A percentile compares a stretch with the other conserved stretches of the same genome.
Evolutionary conservation across 805 yeast species (phyloP).

Genomic region (Torulaspora indica): DNA sequence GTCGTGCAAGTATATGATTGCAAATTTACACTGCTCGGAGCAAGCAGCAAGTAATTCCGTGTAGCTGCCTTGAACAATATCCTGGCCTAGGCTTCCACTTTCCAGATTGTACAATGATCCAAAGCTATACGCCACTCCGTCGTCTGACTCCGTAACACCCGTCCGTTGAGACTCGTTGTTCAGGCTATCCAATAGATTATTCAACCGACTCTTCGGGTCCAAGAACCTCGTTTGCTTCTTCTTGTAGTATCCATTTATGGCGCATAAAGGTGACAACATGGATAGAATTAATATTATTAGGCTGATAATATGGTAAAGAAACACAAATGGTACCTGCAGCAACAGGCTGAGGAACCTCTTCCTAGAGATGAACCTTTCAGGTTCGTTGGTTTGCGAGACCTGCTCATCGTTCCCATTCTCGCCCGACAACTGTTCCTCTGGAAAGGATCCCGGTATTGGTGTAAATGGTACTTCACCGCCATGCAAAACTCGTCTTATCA

Average conservation of each 20-base stretch:
- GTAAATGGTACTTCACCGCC: slow-evolving; percentile 17
- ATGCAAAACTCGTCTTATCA: slow-evolving; percentile 16
- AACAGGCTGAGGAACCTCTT: slow-evolving; percentile 8
- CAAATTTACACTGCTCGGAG: slow-evolving; percentile 63
- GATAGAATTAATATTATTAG: slow-evolving; percentile 9
- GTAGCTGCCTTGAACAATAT: slow-evolving; percentile 60
- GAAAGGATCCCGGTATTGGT: slow-evolving; percentile 14
- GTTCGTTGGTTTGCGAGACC: slow-evolving; percentile 1
- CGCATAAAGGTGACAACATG: slow-evolving; percentile 23
- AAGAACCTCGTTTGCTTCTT: slow-evolving; percentile 14
- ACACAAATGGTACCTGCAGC: slow-evolving; percentile 17
- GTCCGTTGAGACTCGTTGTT: slow-evolving; percentile 13
- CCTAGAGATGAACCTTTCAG: slow-evolving; percentile 4
- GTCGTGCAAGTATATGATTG: slow-evolving; percentile 69
- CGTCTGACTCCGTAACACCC: slow-evolving; percentile 2
- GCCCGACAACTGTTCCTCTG: slow-evolving; percentile 5
- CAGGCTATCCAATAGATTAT: slow-evolving; percentile 17
- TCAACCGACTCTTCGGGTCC: slow-evolving; percentile 15
- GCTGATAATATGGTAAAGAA: slow-evolving; percentile 20
- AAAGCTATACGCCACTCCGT: slow-evolving; percentile 19
- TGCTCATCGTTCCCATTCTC: slow-evolving; percentile 4
- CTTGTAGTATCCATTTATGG: slow-evolving; percentile 23
- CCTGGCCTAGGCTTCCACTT: slow-evolving; percentile 18
- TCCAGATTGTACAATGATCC: slow-evolving; percentile 29
- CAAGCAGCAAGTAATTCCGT: slow-evolving; percentile 71